Evolutionary conservation across 2,329 filamentous ascomycete genomes (phyloP), one percentile per base, ranked within the genome.

Genomic region (Capronia epimyces): DNA sequence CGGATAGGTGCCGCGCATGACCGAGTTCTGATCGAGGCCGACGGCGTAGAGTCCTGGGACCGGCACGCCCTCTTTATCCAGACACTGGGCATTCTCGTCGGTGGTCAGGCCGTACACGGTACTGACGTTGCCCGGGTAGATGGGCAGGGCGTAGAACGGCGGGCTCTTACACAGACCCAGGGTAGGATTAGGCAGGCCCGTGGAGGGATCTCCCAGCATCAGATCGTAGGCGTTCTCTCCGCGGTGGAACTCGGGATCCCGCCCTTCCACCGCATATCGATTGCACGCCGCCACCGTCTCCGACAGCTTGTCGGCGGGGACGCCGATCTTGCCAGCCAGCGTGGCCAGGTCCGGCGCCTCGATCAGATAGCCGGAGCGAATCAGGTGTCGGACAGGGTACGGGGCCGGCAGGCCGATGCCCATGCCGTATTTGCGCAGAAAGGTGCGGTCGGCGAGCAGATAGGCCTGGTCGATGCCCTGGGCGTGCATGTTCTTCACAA

Each of bases 121-220:
- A 1, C 66, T 63, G 10, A 69, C 46, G 49, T 70, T 64, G 7
- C 68, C 67, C 3, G 69, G 67, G 41, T 55, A 66, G 2, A 70
- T 48, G 31, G 57, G 60, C 9, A 65, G 49, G 0, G 67, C 67
- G 46, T 65, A 67, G 50, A 66, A 67, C 5, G 64, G 66, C 0
- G 53, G 50, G 44, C 60, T 61, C 6, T 56, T 56, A 18, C 68
- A 52, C 8, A 58, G 37, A 1, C 64, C 67, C 15, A 69, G 60
- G 53, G 63, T 65, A 2, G 61, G 63, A 46, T 67, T 67, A 13
- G 61, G 61, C 25, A 50, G 53, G 21, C 56, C 53, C 3, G 40
- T 50, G 4, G 65, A 56, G 5, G 25, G 25, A 49, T 69, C 65
- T 12, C 66, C 66, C 18, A 66, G 62, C 53, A 54, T 65, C 3